Conservation (phyloP, 148 eudicot genomes). For the Rhododendron molle region DNA sequence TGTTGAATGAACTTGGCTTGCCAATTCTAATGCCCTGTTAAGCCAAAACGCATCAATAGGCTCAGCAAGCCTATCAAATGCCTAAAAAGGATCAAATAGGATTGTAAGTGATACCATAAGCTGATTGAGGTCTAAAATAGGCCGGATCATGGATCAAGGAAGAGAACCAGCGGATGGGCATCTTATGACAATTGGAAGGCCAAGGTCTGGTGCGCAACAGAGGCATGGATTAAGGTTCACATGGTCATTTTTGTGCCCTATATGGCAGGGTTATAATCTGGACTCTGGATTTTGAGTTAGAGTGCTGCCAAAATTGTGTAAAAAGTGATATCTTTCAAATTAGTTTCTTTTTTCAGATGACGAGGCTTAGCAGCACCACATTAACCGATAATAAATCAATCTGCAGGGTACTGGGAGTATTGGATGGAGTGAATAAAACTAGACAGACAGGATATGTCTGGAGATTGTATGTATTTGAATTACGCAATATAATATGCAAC, state of each 20-base stretch:
- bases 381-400: background rate
- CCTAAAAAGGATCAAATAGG: background rate
- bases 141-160: background rate
- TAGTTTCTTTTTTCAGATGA: background rate
- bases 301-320: background rate
- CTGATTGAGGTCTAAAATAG: background rate
- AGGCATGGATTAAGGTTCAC: background rate
- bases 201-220: background rate
- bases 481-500: background rate
- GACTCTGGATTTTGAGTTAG: background rate
- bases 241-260: background rate
- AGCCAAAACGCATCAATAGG: background rate
- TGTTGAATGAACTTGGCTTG: background rate
- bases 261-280: background rate
- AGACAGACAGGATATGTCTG: background rate
- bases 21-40: background rate
- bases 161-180: background rate
- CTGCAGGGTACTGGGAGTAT: background rate
- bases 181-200: background rate
- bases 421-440: background rate
- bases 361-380: background rate
- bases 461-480: background rate
- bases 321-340: background rate
- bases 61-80: background rate
- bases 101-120: background rate